These are phyloP conservation scores for Juncus effusus DNA, from an alignment of 176 grass and related monocot genomes.

Conservation along the genomic window DNA sequence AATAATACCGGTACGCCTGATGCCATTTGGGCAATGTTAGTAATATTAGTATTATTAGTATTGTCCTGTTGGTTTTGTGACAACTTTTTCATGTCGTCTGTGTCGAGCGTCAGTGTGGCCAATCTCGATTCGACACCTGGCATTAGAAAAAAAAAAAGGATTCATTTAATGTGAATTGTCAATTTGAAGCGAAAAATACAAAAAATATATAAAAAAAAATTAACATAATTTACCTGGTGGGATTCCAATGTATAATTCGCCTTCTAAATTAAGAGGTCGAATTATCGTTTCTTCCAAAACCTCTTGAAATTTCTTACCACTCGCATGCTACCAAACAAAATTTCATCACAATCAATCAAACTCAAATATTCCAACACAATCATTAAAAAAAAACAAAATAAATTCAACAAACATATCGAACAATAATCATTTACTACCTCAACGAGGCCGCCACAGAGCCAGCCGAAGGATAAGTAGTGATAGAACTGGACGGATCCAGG, in stretches of 20 bases:
- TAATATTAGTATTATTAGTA: constrained; percentile 31
- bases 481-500: constrained; percentile 81
- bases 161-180: background rate
- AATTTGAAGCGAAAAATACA: background rate
- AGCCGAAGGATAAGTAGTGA: constrained; percentile 95
- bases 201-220: no score
- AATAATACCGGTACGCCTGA: constrained; percentile 57
- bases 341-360: constrained; percentile 25
- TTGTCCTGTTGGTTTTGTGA: constrained; percentile 29
- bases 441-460: constrained; percentile 93
- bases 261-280: constrained; percentile 87
- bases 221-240: constrained; percentile 58
- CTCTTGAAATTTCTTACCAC: constrained; percentile 89
- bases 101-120: constrained; percentile 67
- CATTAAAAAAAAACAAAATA: constrained; percentile 23
- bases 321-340: constrained; percentile 54
- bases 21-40: constrained; percentile 49
- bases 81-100: constrained; percentile 62
- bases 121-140: constrained; percentile 87
- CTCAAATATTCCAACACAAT: background rate
- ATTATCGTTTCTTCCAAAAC: constrained; percentile 88
- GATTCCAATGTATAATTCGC: constrained; percentile 93
- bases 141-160: constrained; percentile 1
- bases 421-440: constrained; percentile 43
- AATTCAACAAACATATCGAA: background rate